Base-by-base conservation (phyloP, 768 basidiomycete species). In the Lactarius pseudohatsudake region DNA sequence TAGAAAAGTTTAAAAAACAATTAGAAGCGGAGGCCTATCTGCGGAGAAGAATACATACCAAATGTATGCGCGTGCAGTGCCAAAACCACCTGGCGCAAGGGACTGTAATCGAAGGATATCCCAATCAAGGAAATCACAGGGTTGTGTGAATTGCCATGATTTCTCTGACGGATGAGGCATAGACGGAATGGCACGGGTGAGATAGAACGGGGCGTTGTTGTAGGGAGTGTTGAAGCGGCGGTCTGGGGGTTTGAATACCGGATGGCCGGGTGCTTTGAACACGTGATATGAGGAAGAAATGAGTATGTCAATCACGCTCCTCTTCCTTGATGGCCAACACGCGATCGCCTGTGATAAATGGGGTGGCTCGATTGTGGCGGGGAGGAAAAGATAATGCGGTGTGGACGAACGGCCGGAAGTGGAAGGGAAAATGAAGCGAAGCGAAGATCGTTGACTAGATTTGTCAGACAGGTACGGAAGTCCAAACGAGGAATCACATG, bases 71-170 rank as follows among this genome's bases (percentile, higher is more conserved):
- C 90, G 80, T 40, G 82, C 80, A 11, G 76, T 74, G 28, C 87
- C 86, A 71, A 91, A 91, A 4, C 90, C 90, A n/a, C 85, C 82
- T 40, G 85, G 84, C 53, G 72, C 71, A 20, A 90, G 75, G 67
- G 87, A 88, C 60, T 74, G 75, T 59, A 70, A 71, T 64, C 84
- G 79, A 47, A 86, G 77, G 2, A 66, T 73, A 1, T 77, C 72
- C 86, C 86, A 88, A 69, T 81, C 79, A 62, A 77, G 47, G 0
- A 45, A 18, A 6, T n/a, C 41, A 28, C 28, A 40, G 10, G 38
- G 20, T n/a, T 20, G 16, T 13, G 40, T 16, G 20, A 34, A 3
- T 36, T 50, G 55, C 18, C 15, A 41, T 28, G 16, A 40, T 59
- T 64, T 64, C 22, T 64, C 64, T 47, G 34, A 41, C 15, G 20